These are phyloP conservation scores for Aspergillus diversus DNA, from an alignment of 495 filamentous ascomycete genomes.

Conservation along the genomic window DNA sequence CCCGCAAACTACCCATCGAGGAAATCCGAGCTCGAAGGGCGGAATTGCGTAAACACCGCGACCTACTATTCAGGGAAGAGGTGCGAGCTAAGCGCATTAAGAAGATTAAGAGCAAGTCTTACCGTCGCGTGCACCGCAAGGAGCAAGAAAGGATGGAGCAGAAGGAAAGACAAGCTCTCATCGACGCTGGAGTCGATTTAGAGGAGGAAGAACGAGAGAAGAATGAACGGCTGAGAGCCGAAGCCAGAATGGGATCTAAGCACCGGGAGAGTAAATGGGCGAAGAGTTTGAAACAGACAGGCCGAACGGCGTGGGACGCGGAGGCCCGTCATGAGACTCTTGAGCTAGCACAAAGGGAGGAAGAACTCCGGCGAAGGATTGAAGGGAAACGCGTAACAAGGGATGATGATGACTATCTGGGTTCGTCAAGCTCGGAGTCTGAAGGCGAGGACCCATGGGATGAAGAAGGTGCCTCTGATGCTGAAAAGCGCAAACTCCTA, in stretches of 20 bases:
- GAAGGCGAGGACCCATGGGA: constrained; percentile 61
- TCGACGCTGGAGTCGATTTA: constrained; percentile 66
- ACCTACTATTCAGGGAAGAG: constrained; percentile 90
- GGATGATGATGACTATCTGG: constrained; percentile 52
- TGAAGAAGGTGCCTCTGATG: constrained; percentile 59
- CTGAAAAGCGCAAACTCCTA: constrained; percentile 53
- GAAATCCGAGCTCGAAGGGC: constrained; percentile 75
- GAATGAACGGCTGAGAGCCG: constrained; percentile 77
- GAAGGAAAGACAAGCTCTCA: constrained; percentile 68
- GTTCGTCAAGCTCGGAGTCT: constrained; percentile 54
- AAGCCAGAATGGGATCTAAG: constrained; percentile 85
- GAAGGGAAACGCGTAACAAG: constrained; percentile 69
- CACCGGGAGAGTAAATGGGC: constrained; percentile 96
- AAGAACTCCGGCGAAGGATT: constrained; percentile 82
- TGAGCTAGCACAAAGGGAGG: constrained; percentile 82
- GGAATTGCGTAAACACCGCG: constrained; percentile 77
- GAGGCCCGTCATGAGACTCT: constrained; percentile 74
- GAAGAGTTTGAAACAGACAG: constrained; percentile 79
- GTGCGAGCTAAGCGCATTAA: constrained; percentile 88
- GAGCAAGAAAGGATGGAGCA: constrained; percentile 74
- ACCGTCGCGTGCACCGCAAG: constrained; percentile 87
- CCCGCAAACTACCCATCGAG: constrained; percentile 64
- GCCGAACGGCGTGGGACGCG: constrained; percentile 78
- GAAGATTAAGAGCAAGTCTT: constrained; percentile 97
- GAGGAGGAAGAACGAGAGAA: constrained; percentile 80